A percentile compares a stretch with the other conserved stretches of the same genome.
These are phyloP conservation scores for Maudiozyma barnettii DNA, from an alignment of 805 yeast genomes.

Conservation along the genomic window DNA sequence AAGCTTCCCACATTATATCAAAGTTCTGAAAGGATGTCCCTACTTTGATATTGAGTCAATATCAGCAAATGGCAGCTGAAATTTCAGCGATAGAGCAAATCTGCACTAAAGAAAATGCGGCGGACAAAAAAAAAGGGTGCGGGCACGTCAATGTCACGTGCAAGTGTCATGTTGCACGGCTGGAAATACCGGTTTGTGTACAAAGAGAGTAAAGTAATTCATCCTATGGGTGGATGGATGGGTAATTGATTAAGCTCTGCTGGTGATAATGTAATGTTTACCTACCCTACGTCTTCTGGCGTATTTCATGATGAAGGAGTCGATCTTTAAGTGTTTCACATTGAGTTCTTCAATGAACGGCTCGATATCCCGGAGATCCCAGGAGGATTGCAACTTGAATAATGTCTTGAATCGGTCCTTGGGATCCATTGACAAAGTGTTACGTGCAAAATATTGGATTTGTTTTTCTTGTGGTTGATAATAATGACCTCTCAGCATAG, in stretches of 20 bases:
- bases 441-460: constrained; percentile 46
- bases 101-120: background rate
- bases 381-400: constrained; percentile 44
- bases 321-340: constrained; percentile 42
- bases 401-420: constrained; percentile 41
- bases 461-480: constrained; percentile 41
- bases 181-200: background rate
- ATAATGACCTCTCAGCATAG: constrained; percentile 46
- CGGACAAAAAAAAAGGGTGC: background rate
- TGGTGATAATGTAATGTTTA: constrained; percentile 32
- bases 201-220: no score
- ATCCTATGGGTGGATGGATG: no score
- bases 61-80: background rate
- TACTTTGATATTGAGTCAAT: no score
- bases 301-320: constrained; percentile 51
- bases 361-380: constrained; percentile 53
- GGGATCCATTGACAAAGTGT: constrained; percentile 40
- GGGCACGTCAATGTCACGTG: background rate
- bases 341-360: constrained; percentile 59
- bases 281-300: constrained; percentile 44
- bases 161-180: no score
- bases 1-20: no score
- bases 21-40: no score
- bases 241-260: constrained; percentile 13
- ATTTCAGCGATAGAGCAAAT: background rate